Base-by-base conservation (phyloP, 2,329 filamentous ascomycete genomes). In the Ceratocystis eucalypticola region DNA sequence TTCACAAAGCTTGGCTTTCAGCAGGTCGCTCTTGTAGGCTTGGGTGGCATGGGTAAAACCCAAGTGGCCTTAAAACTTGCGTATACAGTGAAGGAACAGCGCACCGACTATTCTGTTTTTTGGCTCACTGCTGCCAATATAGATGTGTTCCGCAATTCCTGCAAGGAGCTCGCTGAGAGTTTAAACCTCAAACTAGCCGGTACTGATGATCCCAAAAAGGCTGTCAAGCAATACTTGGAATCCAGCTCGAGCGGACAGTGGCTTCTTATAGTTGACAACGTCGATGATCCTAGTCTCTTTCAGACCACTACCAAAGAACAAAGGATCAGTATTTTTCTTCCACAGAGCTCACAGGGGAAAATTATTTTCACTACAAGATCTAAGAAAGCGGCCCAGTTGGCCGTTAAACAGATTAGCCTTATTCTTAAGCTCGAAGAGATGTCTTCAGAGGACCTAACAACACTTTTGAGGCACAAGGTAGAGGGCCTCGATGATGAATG, bases 241-340 rank as follows among this genome's bases (percentile, higher is more conserved):
- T 69, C 67, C 1, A 61, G 68, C n/a, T 28, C 22, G 22, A 22
- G 70, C 0, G 70, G 70, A 2, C 66, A 64, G 1, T 73, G 71
- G 71, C 64, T 73, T 30, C 67, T 73, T 0, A 57, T 72, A 5
- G 10, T 72, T 5, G 72, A 73, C 44, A 72, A 71, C 17, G 70
- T 70, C 2, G 70, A 73, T 50, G 70, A 72, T 45, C 50, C n/a
- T 8, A 53, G n/a, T 10, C 3, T 25, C n/a, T 22, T 25, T 2
- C 10, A 25, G 0, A 10, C 7, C 64, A 2, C 46, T 66, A 7
- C 1, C 7, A 33, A 7, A 65, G 25, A 37, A 28, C 2, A 37
- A 10, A 12, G 53, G 5, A 48, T 66, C 8, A 17, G 7, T 0
- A 64, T 73, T 3, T 72, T 72, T 68, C 69, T 78, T 4, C 76